phyloP scores from a whole-genome alignment of 2,329 filamentous ascomycete species.

The Furcasterigmium furcatum region DNA sequence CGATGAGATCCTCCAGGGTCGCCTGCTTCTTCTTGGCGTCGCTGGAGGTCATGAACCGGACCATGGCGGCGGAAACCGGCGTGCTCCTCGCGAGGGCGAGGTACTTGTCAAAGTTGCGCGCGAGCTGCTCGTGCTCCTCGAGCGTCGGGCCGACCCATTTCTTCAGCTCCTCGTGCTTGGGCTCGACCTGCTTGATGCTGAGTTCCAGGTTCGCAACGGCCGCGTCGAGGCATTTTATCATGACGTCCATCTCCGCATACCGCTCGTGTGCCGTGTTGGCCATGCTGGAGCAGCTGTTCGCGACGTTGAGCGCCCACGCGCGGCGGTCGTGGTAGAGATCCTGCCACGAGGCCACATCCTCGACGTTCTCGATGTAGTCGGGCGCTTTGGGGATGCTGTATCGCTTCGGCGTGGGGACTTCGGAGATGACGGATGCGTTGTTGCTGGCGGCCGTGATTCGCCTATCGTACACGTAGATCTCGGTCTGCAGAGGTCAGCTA shows the following conservation, averaged over 20 bases:
- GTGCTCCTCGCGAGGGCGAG: conserved; percentile 62
- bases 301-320: conserved; percentile 71
- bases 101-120: conserved; percentile 65
- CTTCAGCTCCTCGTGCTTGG: conserved; percentile 67
- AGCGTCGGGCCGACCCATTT: conserved; percentile 67
- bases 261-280: conserved; percentile 59
- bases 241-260: conserved; percentile 70
- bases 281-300: conserved; percentile 66
- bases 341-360: conserved; percentile 84
- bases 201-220: conserved; percentile 82
- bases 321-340: conserved; percentile 77
- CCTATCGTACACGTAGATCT: conserved; percentile 91
- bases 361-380: conserved; percentile 78
- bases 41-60: conserved; percentile 57
- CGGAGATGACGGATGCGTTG: conserved; percentile 39
- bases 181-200: conserved; percentile 68
- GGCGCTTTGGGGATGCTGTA: conserved; percentile 66
- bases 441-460: conserved; percentile 59
- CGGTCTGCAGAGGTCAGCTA: conserved; percentile 52
- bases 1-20: conserved; percentile 73
- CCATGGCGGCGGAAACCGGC: conserved; percentile 63
- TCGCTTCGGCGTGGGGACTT: conserved; percentile 48
- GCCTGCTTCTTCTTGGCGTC: conserved; percentile 43
- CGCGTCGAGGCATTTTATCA: conserved; percentile 76
- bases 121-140: conserved; percentile 62